Evolutionary conservation across 2,329 filamentous ascomycete species (phyloP).

Genomic region (Rhynchosporium graminicola): DNA sequence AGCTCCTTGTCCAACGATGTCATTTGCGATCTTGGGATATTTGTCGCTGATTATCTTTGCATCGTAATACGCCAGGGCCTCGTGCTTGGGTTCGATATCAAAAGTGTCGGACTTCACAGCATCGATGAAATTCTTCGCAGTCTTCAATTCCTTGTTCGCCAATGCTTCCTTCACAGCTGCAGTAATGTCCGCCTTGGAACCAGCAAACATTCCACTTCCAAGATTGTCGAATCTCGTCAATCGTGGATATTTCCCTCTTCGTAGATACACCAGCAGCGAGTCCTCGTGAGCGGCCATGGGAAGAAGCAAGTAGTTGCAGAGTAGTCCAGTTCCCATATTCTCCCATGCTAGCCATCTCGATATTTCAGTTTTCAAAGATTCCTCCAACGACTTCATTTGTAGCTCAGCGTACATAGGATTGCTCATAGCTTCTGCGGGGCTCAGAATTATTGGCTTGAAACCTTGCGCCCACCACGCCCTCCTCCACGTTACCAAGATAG

Average conservation of each 20-base stretch:
- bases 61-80: constrained; percentile 78
- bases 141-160: constrained; percentile 54
- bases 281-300: constrained; percentile 82
- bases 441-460: constrained; percentile 81
- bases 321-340: constrained; percentile 80
- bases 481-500: constrained; percentile 82
- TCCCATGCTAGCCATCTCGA: constrained; percentile 93
- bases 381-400: constrained; percentile 61
- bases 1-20: constrained; percentile 56
- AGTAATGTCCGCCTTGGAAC: constrained; percentile 64
- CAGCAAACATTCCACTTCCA: constrained; percentile 71
- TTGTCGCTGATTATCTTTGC: constrained; percentile 59
- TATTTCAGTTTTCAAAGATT: constrained; percentile 66
- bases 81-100: constrained; percentile 62
- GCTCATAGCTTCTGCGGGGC: constrained; percentile 75
- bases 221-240: constrained; percentile 75
- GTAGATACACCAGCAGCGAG: constrained; percentile 68
- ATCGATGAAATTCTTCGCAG: constrained; percentile 63
- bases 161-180: constrained; percentile 63
- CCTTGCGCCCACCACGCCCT: constrained; percentile 95
- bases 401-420: constrained; percentile 77
- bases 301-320: constrained; percentile 76
- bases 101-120: constrained; percentile 62
- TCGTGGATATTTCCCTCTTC: constrained; percentile 71
- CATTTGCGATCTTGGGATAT: constrained; percentile 68